A percentile compares a stretch with the other conserved stretches of the same genome.
These are phyloP conservation scores for Selaginella tamariscina DNA, from an alignment of 75 land plant genomes.

Conservation along the genomic window DNA sequence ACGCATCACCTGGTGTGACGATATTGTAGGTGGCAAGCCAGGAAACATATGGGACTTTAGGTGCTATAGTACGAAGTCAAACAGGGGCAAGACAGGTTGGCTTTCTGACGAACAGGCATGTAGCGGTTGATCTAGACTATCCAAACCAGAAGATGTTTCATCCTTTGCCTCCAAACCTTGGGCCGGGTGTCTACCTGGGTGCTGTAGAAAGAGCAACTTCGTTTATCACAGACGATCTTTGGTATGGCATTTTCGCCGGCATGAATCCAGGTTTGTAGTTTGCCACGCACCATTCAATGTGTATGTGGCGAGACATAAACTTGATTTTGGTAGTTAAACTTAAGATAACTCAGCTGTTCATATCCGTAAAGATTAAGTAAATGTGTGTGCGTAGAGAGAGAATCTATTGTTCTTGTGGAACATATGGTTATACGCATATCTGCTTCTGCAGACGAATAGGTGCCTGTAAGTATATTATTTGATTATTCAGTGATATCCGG, in stretches of 20 bases:
- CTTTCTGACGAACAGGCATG: slow-evolving; percentile 72
- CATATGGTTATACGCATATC: no score
- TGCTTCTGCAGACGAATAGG: no score
- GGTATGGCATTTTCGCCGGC: slow-evolving; percentile 82
- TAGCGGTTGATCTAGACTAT: slow-evolving; percentile 75
- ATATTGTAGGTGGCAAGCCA: slow-evolving; percentile 66
- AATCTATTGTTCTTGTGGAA: no score
- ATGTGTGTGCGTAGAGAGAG: no score
- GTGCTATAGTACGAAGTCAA: slow-evolving; percentile 76
- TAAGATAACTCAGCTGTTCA: no score
- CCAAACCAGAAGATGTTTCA: slow-evolving; percentile 86
- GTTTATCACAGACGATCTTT: slow-evolving; percentile 71
- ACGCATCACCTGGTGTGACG: not conserved
- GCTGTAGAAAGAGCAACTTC: slow-evolving; percentile 78
- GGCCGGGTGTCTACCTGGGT: slow-evolving; percentile 72
- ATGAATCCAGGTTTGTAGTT: slow-evolving; percentile 79
- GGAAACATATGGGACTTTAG: slow-evolving; percentile 88
- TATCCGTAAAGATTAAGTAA: no score
- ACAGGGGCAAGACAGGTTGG: slow-evolving; percentile 68
- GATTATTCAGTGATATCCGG: not conserved
- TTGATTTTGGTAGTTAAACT: no score
- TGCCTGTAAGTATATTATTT: no score
- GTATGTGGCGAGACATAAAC: no score
- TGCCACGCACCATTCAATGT: no score
- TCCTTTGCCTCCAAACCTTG: slow-evolving; percentile 75